phyloP scores from a whole-genome alignment of 495 filamentous ascomycete genomes.

The Xylaria sp. region DNA sequence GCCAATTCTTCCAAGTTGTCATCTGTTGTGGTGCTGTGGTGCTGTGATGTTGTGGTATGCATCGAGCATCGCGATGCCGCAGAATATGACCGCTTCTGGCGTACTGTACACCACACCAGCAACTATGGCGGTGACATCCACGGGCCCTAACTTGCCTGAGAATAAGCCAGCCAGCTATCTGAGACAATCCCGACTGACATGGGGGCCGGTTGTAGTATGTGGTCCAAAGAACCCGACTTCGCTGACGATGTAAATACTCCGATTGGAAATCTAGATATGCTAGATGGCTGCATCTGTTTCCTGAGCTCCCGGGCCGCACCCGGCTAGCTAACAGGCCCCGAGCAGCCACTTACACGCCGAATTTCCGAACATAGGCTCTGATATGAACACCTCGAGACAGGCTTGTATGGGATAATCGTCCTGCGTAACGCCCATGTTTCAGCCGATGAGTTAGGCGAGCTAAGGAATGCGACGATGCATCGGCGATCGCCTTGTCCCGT shows the following conservation, averaged over 20 bases:
- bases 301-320: conserved; percentile 1
- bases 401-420: background rate
- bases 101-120: conserved; percentile 5
- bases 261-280: conserved; percentile 9
- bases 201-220: background rate
- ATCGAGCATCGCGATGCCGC: conserved; percentile 5
- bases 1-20: conserved; percentile 19
- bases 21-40: conserved; percentile 12
- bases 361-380: background rate
- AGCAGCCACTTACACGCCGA: background rate
- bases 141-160: background rate
- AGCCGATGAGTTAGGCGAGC: conserved; percentile 2
- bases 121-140: background rate
- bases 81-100: conserved; percentile 9
- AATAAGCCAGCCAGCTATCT: conserved; percentile 4
- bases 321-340: background rate
- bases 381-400: background rate
- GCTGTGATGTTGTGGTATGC: conserved; percentile 8
- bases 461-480: conserved; percentile 4
- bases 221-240: conserved; percentile 7
- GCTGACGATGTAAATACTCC: background rate
- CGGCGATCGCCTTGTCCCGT: background rate
- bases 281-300: background rate
- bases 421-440: conserved; percentile 2
- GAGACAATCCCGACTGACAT: conserved; percentile 4